Base-by-base conservation (phyloP, 768 basidiomycete species). In the Hortiboletus flavorubellus region DNA sequence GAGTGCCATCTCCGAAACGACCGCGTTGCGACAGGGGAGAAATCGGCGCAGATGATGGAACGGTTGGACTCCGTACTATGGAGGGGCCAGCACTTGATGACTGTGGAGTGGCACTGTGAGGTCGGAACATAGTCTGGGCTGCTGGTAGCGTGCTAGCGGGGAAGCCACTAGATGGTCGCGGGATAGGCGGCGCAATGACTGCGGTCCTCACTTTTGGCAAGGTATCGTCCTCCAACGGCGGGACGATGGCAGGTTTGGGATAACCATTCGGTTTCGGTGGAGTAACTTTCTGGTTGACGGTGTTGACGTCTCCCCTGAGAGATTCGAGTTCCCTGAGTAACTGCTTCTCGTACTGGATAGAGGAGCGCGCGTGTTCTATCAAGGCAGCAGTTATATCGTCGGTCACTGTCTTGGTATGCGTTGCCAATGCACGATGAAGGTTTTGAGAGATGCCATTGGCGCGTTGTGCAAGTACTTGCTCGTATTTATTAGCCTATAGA, bases 401-500 rank as follows among this genome's bases (percentile, higher is more conserved):
- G 51, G 96, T 90, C 30, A 94, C 90, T 59, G 89, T 82, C 46
- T 84, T 82, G 55, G 89, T 91, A 71, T 99, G 93, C 1, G 83
- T 83, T 37, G 87, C 82, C 30, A 99, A 80, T 2, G 95, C 88
- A 46, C 82, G 83, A 63, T 97, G 94, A 16, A 99, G 78, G 63
- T 98, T 95, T 62, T 91, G 86, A 1, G 96, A 98, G 52, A 99
- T 98, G 43, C 93, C 93, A 48, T 92, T 81, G 3, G 95, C 88
- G n/a, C 93, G 86, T 48, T 82, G 83, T 4, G 89, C 85, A 26
- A 98, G 82, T 8, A 85, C 79, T 67, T 88, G 83, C 66, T 99
- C 96, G 56, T 93, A 91, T 64, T 90, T 89, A 63, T 87, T 86
- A 8, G 97, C 96, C 93, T 98, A 61, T 9, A 46, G 47, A 48